Conservation (phyloP, 1,284 basidiomycete genomes). For the Rhizopogon parksii region DNA sequence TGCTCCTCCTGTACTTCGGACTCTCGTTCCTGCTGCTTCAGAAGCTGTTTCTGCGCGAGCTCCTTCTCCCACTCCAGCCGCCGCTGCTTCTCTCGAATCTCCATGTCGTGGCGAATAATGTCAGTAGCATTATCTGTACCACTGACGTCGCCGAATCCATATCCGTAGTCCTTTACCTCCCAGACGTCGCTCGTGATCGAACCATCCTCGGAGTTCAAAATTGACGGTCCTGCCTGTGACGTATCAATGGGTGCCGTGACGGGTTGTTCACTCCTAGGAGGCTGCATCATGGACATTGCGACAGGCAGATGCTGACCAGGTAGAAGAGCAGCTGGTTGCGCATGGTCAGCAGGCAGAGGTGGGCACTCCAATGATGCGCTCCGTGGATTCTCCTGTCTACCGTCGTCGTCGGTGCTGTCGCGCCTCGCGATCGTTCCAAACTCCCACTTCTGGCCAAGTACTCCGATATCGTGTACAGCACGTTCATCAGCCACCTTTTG, state of each 20-base stretch:
- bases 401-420: constrained; percentile 9
- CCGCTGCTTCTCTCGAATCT: constrained; percentile 21
- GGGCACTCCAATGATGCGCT: neutral
- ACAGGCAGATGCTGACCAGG: neutral
- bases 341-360: neutral
- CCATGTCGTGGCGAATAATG: constrained; percentile 26
- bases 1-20: constrained; percentile 11
- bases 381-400: neutral
- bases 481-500: constrained; percentile 3
- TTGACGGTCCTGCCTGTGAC: constrained; percentile 1
- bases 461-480: neutral
- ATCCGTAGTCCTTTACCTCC: constrained; percentile 58
- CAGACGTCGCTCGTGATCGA: constrained; percentile 36
- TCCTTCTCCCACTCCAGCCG: constrained; percentile 17
- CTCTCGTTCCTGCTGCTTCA: constrained; percentile 19
- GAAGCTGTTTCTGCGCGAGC: constrained; percentile 13
- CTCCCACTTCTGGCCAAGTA: constrained; percentile 37
- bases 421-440: constrained; percentile 44
- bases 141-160: constrained; percentile 43
- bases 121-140: constrained; percentile 28
- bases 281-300: neutral
- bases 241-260: neutral
- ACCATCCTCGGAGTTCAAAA: constrained; percentile 12
- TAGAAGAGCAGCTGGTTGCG: neutral
- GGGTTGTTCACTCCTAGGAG: neutral